Evolutionary conservation across 441 rosid species (phyloP).

Genomic region (Brassica hybrid): DNA sequence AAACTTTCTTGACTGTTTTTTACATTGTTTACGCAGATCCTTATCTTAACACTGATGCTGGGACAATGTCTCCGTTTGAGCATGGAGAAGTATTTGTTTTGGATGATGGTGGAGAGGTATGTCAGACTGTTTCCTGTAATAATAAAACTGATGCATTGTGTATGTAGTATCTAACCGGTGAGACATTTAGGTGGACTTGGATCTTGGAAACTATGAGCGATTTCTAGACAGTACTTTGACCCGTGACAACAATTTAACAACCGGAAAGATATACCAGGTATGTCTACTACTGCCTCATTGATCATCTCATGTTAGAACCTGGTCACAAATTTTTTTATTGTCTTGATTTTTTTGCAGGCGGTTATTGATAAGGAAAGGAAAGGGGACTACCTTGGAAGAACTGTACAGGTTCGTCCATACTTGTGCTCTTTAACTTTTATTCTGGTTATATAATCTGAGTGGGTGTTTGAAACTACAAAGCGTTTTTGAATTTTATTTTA

Average conservation of each 20-base stretch:
- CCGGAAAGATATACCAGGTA: conserved; percentile 80
- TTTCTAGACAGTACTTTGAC: conserved; percentile 75
- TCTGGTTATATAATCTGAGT: conserved; percentile 2
- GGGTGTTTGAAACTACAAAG: conserved; percentile 12
- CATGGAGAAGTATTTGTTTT: conserved; percentile 86
- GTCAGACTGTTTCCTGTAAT: neutral
- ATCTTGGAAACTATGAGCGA: conserved; percentile 87
- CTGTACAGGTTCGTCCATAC: conserved; percentile 63
- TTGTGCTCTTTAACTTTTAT: conserved; percentile 13
- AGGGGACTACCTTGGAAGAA: conserved; percentile 82
- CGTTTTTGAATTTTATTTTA: conserved; percentile 18
- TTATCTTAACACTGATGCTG: conserved; percentile 85
- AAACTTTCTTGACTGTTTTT: neutral
- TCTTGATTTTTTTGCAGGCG: conserved; percentile 45
- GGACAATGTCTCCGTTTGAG: conserved; percentile 92
- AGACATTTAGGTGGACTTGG: conserved; percentile 70
- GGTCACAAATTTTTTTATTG: neutral
- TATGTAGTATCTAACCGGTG: conserved; percentile 10
- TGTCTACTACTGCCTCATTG: conserved; percentile 15
- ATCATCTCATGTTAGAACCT: conserved; percentile 2
- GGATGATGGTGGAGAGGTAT: conserved; percentile 92
- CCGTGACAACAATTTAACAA: conserved; percentile 73
- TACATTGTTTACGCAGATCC: conserved; percentile 59
- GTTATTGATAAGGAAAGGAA: conserved; percentile 76
- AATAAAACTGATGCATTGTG: neutral